These are phyloP conservation scores for Camelina sativa DNA, from an alignment of 345 rosid species.

Conservation along the genomic window DNA sequence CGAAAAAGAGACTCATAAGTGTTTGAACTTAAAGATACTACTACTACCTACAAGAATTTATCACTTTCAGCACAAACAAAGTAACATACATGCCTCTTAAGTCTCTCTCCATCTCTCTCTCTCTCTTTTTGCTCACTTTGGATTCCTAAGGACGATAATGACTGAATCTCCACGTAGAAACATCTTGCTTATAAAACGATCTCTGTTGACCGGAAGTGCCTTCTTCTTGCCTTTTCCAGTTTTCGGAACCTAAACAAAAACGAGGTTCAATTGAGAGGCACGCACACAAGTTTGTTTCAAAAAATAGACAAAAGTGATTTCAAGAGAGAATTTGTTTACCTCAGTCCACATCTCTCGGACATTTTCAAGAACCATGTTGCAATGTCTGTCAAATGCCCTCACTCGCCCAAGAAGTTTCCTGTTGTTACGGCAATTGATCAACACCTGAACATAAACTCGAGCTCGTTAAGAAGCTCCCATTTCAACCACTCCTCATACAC, in stretches of 20 bases:
- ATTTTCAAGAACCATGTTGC: constrained; percentile 99
- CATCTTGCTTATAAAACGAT: constrained; percentile 97
- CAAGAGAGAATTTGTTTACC: constrained; percentile 49
- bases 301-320: neutral
- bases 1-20: neutral
- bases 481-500: neutral
- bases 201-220: constrained; percentile 89
- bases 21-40: constrained; percentile 5
- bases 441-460: constrained; percentile 55
- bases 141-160: constrained; percentile 94
- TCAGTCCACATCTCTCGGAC: constrained; percentile 99
- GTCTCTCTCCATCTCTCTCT: constrained; percentile 13
- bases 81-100: neutral
- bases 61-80: constrained; percentile 5
- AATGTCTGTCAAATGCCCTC: constrained; percentile 93
- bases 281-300: neutral
- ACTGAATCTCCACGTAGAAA: constrained; percentile 98
- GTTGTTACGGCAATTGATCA: constrained; percentile 80
- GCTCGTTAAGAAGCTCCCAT: neutral
- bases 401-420: constrained; percentile 91
- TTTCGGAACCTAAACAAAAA: constrained; percentile 69
- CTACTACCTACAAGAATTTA: constrained; percentile 20
- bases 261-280: neutral
- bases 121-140: constrained; percentile 66
- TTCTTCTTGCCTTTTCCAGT: constrained; percentile 99